Evolutionary conservation across 805 yeast species (phyloP).

Genomic region (Teunomyces kruisii): DNA sequence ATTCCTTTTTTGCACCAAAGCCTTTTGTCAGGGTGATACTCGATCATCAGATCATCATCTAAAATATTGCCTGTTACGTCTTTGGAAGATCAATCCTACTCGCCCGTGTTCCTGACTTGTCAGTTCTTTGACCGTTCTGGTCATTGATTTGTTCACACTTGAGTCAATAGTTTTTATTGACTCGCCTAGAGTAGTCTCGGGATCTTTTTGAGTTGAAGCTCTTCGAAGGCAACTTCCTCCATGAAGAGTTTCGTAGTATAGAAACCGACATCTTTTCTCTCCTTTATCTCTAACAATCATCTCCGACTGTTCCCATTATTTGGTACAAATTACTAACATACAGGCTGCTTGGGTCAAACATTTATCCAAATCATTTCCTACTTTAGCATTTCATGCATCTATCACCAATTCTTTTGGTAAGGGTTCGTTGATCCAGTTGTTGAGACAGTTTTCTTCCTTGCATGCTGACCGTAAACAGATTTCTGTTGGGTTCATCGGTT

Average conservation of each 20-base stretch:
- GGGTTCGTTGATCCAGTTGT: conserved; percentile 89
- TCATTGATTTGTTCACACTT: conserved; percentile 31
- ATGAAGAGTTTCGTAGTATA: conserved; percentile 77
- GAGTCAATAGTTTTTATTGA: conserved; percentile 38
- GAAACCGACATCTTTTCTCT: conserved; percentile 62
- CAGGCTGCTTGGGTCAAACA: conserved; percentile 99
- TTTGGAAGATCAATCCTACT: conserved; percentile 81
- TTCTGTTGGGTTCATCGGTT: conserved; percentile 95
- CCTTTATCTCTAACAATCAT: conserved; percentile 2
- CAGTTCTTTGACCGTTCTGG: conserved; percentile 40
- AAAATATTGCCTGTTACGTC: conserved; percentile 89
- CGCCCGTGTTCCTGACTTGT: conserved; percentile 47
- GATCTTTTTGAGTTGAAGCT: conserved; percentile 84
- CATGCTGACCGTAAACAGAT: conserved; percentile 94
- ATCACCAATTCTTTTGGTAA: conserved; percentile 97
- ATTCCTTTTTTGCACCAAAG: conserved; percentile 57
- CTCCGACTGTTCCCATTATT: neutral
- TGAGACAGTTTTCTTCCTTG: conserved; percentile 88
- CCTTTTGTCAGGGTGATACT: conserved; percentile 75
- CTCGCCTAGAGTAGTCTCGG: conserved; percentile 50
- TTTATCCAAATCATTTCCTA: conserved; percentile 86
- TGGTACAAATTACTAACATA: conserved; percentile 23
- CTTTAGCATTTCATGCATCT: conserved; percentile 96
- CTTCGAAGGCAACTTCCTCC: conserved; percentile 24
- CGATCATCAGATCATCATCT: conserved; percentile 28